Conservation (phyloP, 371 early-diverging fungal genomes). For the Dentiscutata heterogama region DNA sequence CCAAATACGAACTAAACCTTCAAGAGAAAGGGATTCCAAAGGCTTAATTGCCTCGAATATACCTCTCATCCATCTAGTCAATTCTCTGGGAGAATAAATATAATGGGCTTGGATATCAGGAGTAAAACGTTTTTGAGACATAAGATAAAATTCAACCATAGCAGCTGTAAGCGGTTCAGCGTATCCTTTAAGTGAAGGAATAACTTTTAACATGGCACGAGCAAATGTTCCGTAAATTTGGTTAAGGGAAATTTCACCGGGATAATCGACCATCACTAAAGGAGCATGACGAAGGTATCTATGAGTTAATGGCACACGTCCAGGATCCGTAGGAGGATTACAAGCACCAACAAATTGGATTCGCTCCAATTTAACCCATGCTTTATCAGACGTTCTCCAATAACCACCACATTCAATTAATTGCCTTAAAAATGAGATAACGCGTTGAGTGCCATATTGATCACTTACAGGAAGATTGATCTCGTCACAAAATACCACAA, state of each 20-base stretch:
- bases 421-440: conserved; percentile 96
- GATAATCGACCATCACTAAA: conserved; percentile 98
- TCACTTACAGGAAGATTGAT: conserved; percentile 97
- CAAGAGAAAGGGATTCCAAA: conserved; percentile 82
- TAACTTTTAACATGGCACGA: conserved; percentile 94
- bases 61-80: conserved; percentile 98
- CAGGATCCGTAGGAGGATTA: conserved; percentile 99
- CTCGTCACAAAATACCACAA: conserved; percentile 99
- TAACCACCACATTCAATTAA: conserved; percentile 96
- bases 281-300: conserved; percentile 98
- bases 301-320: conserved; percentile 94
- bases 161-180: conserved; percentile 94
- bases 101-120: conserved; percentile 98
- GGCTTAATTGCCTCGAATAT: conserved; percentile 95
- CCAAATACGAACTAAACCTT: conserved; percentile 95
- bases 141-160: conserved; percentile 96
- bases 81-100: conserved; percentile 98
- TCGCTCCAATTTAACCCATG: conserved; percentile 95
- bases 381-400: conserved; percentile 92
- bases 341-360: conserved; percentile 99
- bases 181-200: conserved; percentile 93
- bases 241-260: conserved; percentile 90
- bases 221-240: conserved; percentile 97
- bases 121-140: conserved; percentile 93
- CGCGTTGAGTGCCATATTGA: conserved; percentile 97